phyloP scores from a whole-genome alignment of 2,329 filamentous ascomycete species.

The Diaporthe longicolla region DNA sequence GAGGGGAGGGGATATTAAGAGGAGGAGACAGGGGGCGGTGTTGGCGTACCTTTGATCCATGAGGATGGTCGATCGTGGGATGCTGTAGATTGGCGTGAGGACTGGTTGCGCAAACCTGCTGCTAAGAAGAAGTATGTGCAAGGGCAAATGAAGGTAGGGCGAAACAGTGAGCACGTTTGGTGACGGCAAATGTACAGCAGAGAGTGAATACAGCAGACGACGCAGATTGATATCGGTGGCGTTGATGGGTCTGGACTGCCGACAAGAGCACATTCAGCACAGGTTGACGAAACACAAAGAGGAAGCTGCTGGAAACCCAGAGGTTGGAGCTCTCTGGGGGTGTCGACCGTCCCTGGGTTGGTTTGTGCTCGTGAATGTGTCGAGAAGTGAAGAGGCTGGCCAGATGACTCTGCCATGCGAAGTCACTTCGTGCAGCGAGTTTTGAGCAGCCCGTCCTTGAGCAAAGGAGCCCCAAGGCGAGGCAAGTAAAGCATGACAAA shows the following conservation, averaged over 20 bases:
- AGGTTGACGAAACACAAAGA: background rate
- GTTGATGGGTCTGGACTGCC: background rate
- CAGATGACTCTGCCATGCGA: background rate
- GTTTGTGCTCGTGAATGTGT: accelerated
- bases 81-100: background rate
- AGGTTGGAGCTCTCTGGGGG: background rate
- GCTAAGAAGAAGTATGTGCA: no score
- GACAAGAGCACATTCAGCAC: no score
- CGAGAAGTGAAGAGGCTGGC: background rate
- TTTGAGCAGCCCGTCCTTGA: no score
- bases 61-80: background rate
- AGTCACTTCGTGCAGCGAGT: background rate
- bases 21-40: accelerated
- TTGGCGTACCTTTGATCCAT: constrained; percentile 1
- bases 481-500: background rate
- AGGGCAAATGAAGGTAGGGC: no score
- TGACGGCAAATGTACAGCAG: background rate
- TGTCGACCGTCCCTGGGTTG: no score
- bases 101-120: no score
- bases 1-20: accelerated
- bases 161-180: no score
- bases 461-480: background rate
- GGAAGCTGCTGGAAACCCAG: background rate
- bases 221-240: no score
- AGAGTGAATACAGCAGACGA: background rate